Percentiles rank a stretch among this genome's conserved stretches.
These are phyloP conservation scores for Rutstroemia sp. DNA, from an alignment of 2,329 filamentous ascomycete species.

Conservation along the genomic window DNA sequence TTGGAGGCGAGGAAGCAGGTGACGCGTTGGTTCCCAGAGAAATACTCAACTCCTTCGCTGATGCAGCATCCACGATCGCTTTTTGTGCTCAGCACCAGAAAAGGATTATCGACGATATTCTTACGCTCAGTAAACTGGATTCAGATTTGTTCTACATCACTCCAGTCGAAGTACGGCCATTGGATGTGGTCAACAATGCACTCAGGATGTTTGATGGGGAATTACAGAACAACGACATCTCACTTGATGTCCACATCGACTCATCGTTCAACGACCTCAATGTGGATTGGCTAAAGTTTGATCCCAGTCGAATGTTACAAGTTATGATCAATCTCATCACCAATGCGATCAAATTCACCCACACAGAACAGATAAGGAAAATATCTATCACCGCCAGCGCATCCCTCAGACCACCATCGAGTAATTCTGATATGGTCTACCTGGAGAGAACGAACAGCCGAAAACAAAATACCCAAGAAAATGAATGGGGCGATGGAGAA, in stretches of 20 bases:
- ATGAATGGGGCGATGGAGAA: conserved; percentile 61
- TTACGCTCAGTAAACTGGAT: conserved; percentile 63
- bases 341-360: conserved; percentile 78
- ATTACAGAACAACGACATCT: conserved; percentile 60
- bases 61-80: conserved; percentile 75
- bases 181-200: conserved; percentile 58
- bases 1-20: conserved; percentile 52
- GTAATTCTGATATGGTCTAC: background rate
- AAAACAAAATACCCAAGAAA: conserved; percentile 19
- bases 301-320: conserved; percentile 69
- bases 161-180: conserved; percentile 60
- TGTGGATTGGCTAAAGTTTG: conserved; percentile 60
- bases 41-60: conserved; percentile 50
- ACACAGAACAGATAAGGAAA: conserved; percentile 49
- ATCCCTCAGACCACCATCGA: conserved; percentile 11
- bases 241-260: conserved; percentile 57
- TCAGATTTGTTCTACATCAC: conserved; percentile 64
- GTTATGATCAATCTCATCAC: conserved; percentile 75
- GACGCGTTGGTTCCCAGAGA: conserved; percentile 48
- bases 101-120: conserved; percentile 60
- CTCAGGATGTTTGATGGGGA: conserved; percentile 76
- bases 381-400: conserved; percentile 36
- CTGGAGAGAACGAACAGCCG: conserved; percentile 27
- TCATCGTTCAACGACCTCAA: conserved; percentile 49
- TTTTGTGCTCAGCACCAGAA: conserved; percentile 69